Percentiles rank a stretch among this genome's conserved stretches.
These are phyloP conservation scores for Fraxinus nigra DNA, from an alignment of 305 asterid species.

Conservation along the genomic window DNA sequence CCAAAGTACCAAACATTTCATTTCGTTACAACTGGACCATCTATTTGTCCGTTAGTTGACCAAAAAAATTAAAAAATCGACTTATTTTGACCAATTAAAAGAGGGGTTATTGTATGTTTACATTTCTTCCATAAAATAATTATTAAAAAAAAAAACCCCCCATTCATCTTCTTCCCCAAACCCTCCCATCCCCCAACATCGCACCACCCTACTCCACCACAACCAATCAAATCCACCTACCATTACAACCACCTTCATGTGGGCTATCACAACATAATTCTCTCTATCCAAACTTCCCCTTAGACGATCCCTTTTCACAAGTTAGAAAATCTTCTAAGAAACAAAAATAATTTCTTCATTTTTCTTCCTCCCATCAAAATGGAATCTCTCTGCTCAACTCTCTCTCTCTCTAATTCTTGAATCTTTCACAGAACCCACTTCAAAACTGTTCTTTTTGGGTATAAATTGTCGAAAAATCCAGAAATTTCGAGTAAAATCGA, in stretches of 20 bases:
- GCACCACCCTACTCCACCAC: neutral
- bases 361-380: slow-evolving; percentile 27
- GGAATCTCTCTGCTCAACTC: slow-evolving; percentile 43
- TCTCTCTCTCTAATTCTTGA: neutral
- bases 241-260: slow-evolving; percentile 18
- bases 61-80: neutral
- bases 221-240: neutral
- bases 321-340: neutral
- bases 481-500: slow-evolving; percentile 22
- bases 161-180: neutral
- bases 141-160: neutral
- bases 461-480: slow-evolving; percentile 19
- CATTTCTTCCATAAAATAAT: neutral
- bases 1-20: neutral
- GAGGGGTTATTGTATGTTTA: neutral
- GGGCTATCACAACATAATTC: slow-evolving; percentile 19
- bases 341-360: neutral
- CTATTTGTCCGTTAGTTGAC: neutral
- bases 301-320: neutral
- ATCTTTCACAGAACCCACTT: slow-evolving; percentile 41
- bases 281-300: neutral
- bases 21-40: neutral
- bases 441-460: slow-evolving; percentile 31
- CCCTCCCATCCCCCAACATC: neutral
- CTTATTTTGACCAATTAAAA: neutral